Base-by-base conservation (phyloP, 805 yeast genomes). In the Kodamaea leandrae region DNA sequence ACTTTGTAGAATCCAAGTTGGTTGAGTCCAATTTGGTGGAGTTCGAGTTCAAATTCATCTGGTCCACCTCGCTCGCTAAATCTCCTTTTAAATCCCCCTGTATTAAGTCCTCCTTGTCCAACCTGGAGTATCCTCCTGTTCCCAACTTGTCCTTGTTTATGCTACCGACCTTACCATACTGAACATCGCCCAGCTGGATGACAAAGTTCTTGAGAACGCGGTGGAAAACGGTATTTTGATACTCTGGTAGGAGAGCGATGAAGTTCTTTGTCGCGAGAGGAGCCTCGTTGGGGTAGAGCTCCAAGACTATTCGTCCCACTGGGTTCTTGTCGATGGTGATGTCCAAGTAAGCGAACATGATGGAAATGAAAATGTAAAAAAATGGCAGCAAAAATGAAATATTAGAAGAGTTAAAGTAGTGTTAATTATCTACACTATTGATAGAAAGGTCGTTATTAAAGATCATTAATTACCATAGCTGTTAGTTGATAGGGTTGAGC, bases 151-250 rank as follows among this genome's bases (percentile, higher is more conserved):
- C 39, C 10, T 13, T 12, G 13, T 42, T 38, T 9, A 37, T 15
- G 2, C 12, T n/a, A 7, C 26, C 36, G 7, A 14, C 25, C 21
- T 32, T 58, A 6, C 78, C 78, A 53, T 67, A 58, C 1, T 61
- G 55, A 2, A 74, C 53, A 53, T 82, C 86, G 28, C 90, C 90
- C 3, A 78, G 80, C 57, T 83, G 90, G 13, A 84, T 62, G 69
- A 83, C 77, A 53, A 85, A 85, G 55, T 81, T 84, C 53, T 76
- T 80, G 38, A 84, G 66, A 2, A 82, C 77, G 41, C 86, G 66
- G 50, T 82, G 84, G 57, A 86, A 82, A 28, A 59, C 64, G 29
- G 72, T 76, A 15, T 65, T 56, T 45, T 72, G 66, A 42, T 66
- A 76, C 1, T 67, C 50, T 18, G 53, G 49, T 50, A 82, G 74